A percentile compares a stretch with the other conserved stretches of the same genome.
Conservation (phyloP, 305 asterid species). For the Fraxinus albicans region DNA sequence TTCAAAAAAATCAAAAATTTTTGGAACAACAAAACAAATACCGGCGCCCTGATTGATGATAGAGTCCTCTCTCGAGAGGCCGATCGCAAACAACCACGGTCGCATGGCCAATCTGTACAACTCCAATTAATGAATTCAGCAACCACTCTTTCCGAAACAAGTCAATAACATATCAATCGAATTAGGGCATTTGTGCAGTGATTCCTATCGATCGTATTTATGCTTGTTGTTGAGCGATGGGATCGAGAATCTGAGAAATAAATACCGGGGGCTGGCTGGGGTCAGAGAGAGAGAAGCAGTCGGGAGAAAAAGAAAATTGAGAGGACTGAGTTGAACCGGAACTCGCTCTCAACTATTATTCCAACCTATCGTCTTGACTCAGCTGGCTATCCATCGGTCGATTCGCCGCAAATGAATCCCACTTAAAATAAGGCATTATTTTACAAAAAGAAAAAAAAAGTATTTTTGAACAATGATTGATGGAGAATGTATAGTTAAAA, state of each 20-base stretch:
- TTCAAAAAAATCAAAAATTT: neutral
- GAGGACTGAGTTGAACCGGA: slow-evolving; percentile 13
- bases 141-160: neutral
- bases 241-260: slow-evolving; percentile 24
- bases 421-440: neutral
- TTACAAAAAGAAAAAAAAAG: too few relatives aligned
- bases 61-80: slow-evolving; percentile 69
- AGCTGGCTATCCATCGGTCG: slow-evolving; percentile 18
- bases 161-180: neutral
- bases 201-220: neutral
- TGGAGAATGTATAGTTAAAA: too few relatives aligned
- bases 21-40: neutral
- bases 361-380: slow-evolving; percentile 17
- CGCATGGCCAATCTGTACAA: slow-evolving; percentile 70
- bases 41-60: slow-evolving; percentile 17
- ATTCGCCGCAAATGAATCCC: slow-evolving; percentile 42
- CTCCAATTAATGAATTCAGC: slow-evolving; percentile 22
- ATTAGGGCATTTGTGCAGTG: neutral
- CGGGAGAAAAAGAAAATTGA: neutral
- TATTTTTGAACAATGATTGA: too few relatives aligned
- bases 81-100: slow-evolving; percentile 56
- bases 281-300: slow-evolving; percentile 7
- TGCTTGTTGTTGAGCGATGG: slow-evolving; percentile 23
- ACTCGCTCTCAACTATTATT: neutral
- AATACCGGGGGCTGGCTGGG: neutral